Percentiles rank a stretch among this genome's conserved stretches.
Conservation (phyloP, 352 stramenopile species). For the Phytopythium delawarense region DNA sequence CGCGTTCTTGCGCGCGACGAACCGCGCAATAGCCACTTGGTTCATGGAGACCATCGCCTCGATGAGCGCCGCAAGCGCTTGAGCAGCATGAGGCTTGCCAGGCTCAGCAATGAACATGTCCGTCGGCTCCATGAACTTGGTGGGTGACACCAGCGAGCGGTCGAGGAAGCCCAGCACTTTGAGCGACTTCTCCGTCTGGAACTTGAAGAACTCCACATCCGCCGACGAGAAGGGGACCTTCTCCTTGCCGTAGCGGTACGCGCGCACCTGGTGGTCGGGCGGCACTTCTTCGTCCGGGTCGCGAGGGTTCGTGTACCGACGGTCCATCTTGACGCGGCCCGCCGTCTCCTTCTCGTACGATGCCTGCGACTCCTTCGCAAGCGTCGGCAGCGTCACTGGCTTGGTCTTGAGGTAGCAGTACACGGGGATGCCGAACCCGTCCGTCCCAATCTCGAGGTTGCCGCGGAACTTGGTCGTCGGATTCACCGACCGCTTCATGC, state of each 20-base stretch:
- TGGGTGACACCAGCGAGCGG: slow-evolving; percentile 32
- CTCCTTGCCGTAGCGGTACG: slow-evolving; percentile 74
- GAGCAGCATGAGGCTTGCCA: slow-evolving; percentile 52
- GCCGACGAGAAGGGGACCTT: slow-evolving; percentile 78
- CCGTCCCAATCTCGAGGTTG: slow-evolving; percentile 55
- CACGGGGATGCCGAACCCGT: slow-evolving; percentile 56
- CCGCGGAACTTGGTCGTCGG: slow-evolving; percentile 80
- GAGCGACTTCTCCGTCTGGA: slow-evolving; percentile 72
- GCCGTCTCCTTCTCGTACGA: slow-evolving; percentile 55
- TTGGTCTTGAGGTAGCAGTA: slow-evolving; percentile 83
- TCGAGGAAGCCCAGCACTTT: slow-evolving; percentile 77
- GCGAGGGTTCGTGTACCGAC: slow-evolving; percentile 57
- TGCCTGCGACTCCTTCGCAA: slow-evolving; percentile 65
- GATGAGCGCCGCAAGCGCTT: slow-evolving; percentile 58
- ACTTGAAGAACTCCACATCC: slow-evolving; percentile 80
- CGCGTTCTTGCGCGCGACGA: slow-evolving; percentile 73
- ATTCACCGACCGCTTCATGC: slow-evolving; percentile 69
- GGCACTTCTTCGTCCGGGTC: slow-evolving; percentile 70
- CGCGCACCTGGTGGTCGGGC: slow-evolving; percentile 71
- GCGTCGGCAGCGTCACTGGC: slow-evolving; percentile 56
- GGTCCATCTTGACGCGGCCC: slow-evolving; percentile 72
- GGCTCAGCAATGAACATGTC: slow-evolving; percentile 80
- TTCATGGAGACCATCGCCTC: slow-evolving; percentile 58
- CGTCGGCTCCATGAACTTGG: slow-evolving; percentile 57
- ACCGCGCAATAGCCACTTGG: slow-evolving; percentile 71